phyloP scores from a whole-genome alignment of 768 basidiomycete genomes.

The Clathrus columnatus region DNA sequence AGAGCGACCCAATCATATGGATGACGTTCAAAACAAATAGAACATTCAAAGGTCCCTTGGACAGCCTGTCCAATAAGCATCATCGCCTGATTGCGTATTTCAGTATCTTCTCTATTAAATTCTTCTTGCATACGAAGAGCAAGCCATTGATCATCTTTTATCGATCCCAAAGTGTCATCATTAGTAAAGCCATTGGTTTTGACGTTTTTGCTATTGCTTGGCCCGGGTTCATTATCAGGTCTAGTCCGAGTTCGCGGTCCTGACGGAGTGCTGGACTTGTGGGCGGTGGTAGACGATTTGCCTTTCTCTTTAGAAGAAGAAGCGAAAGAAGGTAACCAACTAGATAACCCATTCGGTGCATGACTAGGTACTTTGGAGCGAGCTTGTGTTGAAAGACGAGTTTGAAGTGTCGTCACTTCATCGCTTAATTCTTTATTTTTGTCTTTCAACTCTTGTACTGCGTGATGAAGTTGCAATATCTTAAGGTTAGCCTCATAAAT shows the following conservation, averaged over 20 bases:
- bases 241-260: not conserved
- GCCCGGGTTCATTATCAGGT: no score
- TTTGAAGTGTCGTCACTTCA: not conserved
- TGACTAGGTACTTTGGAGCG: not conserved
- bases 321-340: no score
- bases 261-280: not conserved
- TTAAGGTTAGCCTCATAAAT: constrained; percentile 43
- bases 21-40: constrained; percentile 45
- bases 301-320: no score
- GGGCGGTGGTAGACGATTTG: no score
- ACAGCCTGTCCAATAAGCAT: constrained; percentile 19
- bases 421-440: not conserved
- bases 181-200: no score
- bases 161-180: constrained; percentile 13
- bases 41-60: constrained; percentile 39
- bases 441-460: constrained; percentile 24
- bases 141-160: constrained; percentile 13
- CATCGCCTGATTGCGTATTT: constrained; percentile 29
- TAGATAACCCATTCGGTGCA: no score
- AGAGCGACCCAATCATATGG: constrained; percentile 33
- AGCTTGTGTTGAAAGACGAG: not conserved
- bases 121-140: constrained; percentile 27
- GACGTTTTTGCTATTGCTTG: no score
- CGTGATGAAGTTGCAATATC: constrained; percentile 34
- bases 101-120: constrained; percentile 34